Percentiles rank a stretch among this genome's conserved stretches.
Conservation (phyloP, 768 basidiomycete species). For the Trametes meyenii region DNA sequence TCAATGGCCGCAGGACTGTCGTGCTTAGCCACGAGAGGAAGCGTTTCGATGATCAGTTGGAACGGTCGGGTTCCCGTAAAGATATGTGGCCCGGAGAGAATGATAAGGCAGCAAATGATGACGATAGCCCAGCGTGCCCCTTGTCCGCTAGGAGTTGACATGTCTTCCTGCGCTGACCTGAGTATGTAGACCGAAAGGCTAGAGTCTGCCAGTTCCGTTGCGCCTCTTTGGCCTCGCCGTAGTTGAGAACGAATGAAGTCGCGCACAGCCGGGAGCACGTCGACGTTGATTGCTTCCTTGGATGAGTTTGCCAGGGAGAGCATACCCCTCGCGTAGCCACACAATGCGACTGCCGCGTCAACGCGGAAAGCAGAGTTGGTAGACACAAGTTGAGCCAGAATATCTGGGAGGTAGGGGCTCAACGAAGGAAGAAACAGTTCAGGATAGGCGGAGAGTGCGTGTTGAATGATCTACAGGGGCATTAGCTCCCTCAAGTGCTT, state of each 20-base stretch:
- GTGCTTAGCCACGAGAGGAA: conserved; percentile 39
- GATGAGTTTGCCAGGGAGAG: neutral
- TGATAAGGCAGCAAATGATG: conserved; percentile 48
- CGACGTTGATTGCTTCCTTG: neutral
- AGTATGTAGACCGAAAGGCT: neutral
- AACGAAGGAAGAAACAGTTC: neutral
- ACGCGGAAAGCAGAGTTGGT: neutral
- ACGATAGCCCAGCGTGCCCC: conserved; percentile 48
- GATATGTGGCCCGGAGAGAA: conserved; percentile 47
- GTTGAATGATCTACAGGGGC: conserved; percentile 8
- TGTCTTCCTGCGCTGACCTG: neutral
- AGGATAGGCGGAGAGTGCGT: conserved; percentile 13
- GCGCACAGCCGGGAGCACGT: neutral
- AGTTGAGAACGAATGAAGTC: conserved; percentile 5
- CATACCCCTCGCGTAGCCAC: conserved; percentile 6
- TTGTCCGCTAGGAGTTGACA: neutral
- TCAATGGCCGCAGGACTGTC: conserved; percentile 39
- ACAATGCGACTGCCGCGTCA: conserved; percentile 5
- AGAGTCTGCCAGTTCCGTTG: too few relatives aligned
- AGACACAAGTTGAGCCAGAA: conserved; percentile 4
- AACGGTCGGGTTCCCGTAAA: conserved; percentile 45
- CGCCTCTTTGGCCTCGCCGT: too few relatives aligned
- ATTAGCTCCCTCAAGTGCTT: neutral
- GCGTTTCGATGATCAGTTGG: conserved; percentile 41
- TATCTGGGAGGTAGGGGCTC: neutral